Percentiles rank a stretch among this genome's conserved stretches.
Evolutionary conservation across 805 yeast species (phyloP).

Genomic region (Candida boidinii): DNA sequence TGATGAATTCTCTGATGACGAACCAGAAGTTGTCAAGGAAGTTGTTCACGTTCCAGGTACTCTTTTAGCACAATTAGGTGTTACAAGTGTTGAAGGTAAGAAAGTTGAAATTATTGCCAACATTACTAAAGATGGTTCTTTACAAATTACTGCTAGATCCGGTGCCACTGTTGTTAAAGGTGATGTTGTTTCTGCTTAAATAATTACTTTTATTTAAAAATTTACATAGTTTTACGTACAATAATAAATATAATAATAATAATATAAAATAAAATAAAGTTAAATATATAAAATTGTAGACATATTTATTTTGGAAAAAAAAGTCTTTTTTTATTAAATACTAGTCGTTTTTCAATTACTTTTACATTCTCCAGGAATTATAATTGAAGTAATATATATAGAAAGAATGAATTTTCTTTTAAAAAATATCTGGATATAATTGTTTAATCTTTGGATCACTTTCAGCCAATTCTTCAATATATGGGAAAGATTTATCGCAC

Average conservation of each 20-base stretch:
- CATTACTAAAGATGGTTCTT: constrained; percentile 55
- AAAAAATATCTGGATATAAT: too few species aligned
- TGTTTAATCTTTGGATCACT: not conserved
- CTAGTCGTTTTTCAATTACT: too few species aligned
- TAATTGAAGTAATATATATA: too few species aligned
- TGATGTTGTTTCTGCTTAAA: constrained; percentile 26
- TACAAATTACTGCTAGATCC: constrained; percentile 55
- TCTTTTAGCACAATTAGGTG: constrained; percentile 68
- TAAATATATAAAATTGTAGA: too few species aligned
- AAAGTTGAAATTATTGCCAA: constrained; percentile 63
- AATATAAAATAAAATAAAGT: too few species aligned
- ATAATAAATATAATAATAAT: too few species aligned
- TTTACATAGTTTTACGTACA: too few species aligned
- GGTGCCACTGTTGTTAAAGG: constrained; percentile 44
- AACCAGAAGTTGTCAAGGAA: constrained; percentile 79
- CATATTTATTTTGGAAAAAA: too few species aligned
- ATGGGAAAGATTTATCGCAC: constrained; percentile 1
- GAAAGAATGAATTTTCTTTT: too few species aligned
- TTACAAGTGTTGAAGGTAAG: constrained; percentile 59
- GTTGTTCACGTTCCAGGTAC: constrained; percentile 66
- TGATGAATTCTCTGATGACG: constrained; percentile 55
- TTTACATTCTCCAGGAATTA: too few species aligned
- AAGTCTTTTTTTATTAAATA: too few species aligned
- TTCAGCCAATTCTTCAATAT: constrained; percentile 1
- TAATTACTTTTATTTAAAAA: too few species aligned